Evolutionary conservation across 352 stramenopile genomes (phyloP), one percentile per base, ranked within the genome.

Genomic region (Aphanomyces astaci): DNA sequence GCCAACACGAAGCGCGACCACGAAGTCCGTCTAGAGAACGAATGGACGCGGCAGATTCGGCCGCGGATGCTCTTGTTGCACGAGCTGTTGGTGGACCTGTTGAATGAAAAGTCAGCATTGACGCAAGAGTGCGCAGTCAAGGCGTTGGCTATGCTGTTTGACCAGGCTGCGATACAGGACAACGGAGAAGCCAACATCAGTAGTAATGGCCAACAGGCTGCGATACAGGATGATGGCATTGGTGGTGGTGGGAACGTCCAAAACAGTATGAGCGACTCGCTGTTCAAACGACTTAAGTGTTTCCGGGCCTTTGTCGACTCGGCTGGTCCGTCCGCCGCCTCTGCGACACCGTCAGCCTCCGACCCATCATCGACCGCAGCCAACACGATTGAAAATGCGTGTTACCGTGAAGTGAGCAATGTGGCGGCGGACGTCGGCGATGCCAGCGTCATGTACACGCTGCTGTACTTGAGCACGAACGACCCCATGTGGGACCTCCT

Each of bases 321-420:
- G 15, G 56, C 71, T 28, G 70, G 69, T 13, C 72, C 63, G 30
- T 65, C 59, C 28, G 51, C 48, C 0, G 64, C 75, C 52, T 75
- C 81, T 19, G 64, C 70, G 31, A 45, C 48, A 5, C 2, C 40
- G 17, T 33, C 30, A 2, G 59, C 59, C 0, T n/a, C 24, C 19
- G 13, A n/a, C 22, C 9, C n/a, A n/a, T n/a, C n/a, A n/a, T n/a
- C n/a, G n/a, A n/a, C 13, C 13, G 51, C 53, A 13, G 19, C 25
- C n/a, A 57, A 59, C 4, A n/a, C 70, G 4, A 77, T 94, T 22
- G 81, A 90, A 55, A 94, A 94, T 63, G 81, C 80, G 25, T 84
- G 83, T 1, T 94, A 94, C 64, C 82, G 85, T 25, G 85, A 94
- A 74, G 83, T 94, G 10, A 92, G 85, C 73, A 90, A 90, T 54